A percentile compares a stretch with the other conserved stretches of the same genome.
Evolutionary conservation across 2,329 filamentous ascomycete genomes (phyloP).

Genomic region (Dactylellina cionopaga): DNA sequence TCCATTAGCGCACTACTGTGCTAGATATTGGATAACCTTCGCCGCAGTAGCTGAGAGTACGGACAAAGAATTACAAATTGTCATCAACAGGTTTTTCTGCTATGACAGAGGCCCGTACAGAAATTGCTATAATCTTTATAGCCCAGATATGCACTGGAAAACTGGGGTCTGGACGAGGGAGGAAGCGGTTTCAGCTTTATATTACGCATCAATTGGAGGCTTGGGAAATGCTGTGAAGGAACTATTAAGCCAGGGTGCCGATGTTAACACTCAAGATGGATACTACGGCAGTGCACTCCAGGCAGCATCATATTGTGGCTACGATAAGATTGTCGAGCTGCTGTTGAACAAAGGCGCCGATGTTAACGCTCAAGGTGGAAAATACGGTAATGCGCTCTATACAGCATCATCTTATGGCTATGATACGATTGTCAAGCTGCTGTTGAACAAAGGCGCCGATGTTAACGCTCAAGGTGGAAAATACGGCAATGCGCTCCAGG

Average conservation of each 20-base stretch:
- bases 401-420: not conserved
- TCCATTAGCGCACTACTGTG: slow-evolving; percentile 54
- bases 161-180: not conserved
- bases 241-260: not conserved
- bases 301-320: not conserved
- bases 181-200: not conserved
- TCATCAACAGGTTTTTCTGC: slow-evolving; percentile 6
- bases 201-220: slow-evolving; percentile 18
- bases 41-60: slow-evolving; percentile 37
- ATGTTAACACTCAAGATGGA: not conserved
- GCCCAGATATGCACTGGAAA: not conserved
- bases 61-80: slow-evolving; percentile 11
- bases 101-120: not conserved
- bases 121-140: slow-evolving; percentile 10
- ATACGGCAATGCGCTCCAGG: not conserved
- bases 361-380: not conserved
- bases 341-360: not conserved
- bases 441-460: not conserved
- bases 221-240: not conserved
- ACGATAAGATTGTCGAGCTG: not conserved
- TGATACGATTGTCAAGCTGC: not conserved
- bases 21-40: slow-evolving; percentile 55
- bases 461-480: not conserved
- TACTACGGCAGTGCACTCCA: not conserved
- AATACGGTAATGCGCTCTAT: not conserved